Conservation (phyloP, 495 filamentous ascomycete species). For the Niebla homalea region DNA sequence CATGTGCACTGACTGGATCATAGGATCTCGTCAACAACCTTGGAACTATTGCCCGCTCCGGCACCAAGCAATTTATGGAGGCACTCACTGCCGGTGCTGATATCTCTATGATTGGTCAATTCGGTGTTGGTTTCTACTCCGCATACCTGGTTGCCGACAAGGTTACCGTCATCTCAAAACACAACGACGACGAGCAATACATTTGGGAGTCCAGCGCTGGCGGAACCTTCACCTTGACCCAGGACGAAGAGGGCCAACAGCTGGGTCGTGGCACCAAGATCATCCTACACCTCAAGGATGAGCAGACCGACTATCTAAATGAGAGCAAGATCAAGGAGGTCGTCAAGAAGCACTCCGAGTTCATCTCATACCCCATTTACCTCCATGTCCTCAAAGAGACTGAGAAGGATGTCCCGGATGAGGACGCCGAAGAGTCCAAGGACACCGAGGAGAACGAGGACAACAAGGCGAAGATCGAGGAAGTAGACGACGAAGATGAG, state of each 20-base stretch:
- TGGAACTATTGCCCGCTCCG: conserved; percentile 95
- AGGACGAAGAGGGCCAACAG: conserved; percentile 80
- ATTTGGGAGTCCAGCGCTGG: conserved; percentile 97
- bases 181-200: conserved; percentile 99
- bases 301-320: conserved; percentile 96
- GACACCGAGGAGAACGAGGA: conserved; percentile 44
- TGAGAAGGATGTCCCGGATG: conserved; percentile 96
- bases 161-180: conserved; percentile 90
- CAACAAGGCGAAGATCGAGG: conserved; percentile 76
- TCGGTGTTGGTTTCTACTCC: conserved; percentile 99
- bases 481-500: conserved; percentile 63
- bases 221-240: conserved; percentile 88
- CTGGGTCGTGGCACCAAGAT: conserved; percentile 95
- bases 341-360: conserved; percentile 99
- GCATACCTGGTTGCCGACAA: conserved; percentile 97
- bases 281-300: conserved; percentile 96
- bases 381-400: conserved; percentile 98
- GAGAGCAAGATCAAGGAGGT: conserved; percentile 99
- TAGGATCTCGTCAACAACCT: conserved; percentile 99
- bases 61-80: conserved; percentile 99
- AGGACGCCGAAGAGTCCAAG: conserved; percentile 71
- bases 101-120: conserved; percentile 99
- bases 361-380: conserved; percentile 99
- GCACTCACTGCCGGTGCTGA: conserved; percentile 95
- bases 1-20: neutral